Evolutionary conservation across 495 filamentous ascomycete genomes (phyloP).

Genomic region (Aspergillus diversus): DNA sequence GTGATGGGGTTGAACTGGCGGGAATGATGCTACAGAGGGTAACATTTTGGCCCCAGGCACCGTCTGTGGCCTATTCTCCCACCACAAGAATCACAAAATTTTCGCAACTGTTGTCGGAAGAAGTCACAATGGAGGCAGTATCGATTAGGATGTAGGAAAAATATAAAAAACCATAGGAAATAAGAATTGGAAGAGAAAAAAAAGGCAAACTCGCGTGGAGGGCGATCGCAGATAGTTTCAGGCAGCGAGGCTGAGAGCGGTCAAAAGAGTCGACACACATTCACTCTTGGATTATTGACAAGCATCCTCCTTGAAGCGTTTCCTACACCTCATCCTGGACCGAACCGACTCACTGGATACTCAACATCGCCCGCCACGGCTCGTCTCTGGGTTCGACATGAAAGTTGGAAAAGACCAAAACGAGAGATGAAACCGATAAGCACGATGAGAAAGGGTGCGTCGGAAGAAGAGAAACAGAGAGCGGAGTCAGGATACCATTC

Average conservation of each 20-base stretch:
- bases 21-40: conserved; percentile 49
- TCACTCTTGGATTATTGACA: conserved; percentile 41
- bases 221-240: conserved; percentile 11
- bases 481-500: conserved; percentile 20
- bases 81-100: background rate
- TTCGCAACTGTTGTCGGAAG: conserved; percentile 7
- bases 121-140: conserved; percentile 7
- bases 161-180: background rate
- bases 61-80: conserved; percentile 10
- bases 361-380: conserved; percentile 30
- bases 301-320: conserved; percentile 53
- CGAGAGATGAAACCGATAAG: conserved; percentile 16
- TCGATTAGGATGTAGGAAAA: conserved; percentile 2
- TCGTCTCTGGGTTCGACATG: conserved; percentile 33
- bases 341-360: conserved; percentile 29
- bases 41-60: conserved; percentile 42
- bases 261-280: conserved; percentile 31
- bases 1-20: conserved; percentile 51
- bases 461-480: conserved; percentile 28
- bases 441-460: conserved; percentile 21
- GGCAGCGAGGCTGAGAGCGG: conserved; percentile 25
- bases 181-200: conserved; percentile 12
- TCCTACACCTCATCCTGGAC: conserved; percentile 56
- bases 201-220: conserved; percentile 6
- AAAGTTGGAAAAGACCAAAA: conserved; percentile 24